Evolutionary conservation across 306 rosid species (phyloP).

Genomic region (Sechiopsis laciniata): DNA sequence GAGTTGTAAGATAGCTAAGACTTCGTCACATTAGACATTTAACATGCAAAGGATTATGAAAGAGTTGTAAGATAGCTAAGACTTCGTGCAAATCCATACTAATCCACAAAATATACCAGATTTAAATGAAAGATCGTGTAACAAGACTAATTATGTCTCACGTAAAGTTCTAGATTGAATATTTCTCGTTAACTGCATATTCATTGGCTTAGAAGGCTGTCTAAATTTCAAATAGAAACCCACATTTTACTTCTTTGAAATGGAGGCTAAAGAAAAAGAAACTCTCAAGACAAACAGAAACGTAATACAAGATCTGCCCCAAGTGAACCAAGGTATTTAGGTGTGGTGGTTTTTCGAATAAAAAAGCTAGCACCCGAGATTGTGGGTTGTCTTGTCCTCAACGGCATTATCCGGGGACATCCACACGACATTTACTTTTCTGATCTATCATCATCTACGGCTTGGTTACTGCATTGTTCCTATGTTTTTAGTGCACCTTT

Average conservation of each 20-base stretch:
- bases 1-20: no score
- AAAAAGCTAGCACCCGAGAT: no score
- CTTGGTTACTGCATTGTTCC: no score
- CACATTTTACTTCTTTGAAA: background rate
- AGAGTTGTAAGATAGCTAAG: background rate
- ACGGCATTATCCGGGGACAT: no score
- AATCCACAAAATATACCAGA: background rate
- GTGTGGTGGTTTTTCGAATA: background rate
- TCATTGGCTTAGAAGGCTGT: background rate
- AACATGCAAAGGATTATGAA: background rate
- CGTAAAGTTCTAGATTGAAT: background rate
- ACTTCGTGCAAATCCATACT: background rate
- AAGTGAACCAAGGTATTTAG: background rate
- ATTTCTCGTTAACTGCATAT: background rate
- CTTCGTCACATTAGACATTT: background rate
- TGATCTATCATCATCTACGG: no score
- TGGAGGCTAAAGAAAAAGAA: background rate
- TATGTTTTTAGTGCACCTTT: no score
- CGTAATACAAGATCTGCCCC: background rate
- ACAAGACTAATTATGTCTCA: background rate
- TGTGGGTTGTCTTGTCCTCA: no score
- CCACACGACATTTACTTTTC: no score
- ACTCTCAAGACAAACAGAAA: background rate
- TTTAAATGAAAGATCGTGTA: background rate
- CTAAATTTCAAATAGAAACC: constrained; percentile 7